Evolutionary conservation across 225 moss, liverwort and hornwort genomes (phyloP).

Genomic region (Polytrichum formosum): DNA sequence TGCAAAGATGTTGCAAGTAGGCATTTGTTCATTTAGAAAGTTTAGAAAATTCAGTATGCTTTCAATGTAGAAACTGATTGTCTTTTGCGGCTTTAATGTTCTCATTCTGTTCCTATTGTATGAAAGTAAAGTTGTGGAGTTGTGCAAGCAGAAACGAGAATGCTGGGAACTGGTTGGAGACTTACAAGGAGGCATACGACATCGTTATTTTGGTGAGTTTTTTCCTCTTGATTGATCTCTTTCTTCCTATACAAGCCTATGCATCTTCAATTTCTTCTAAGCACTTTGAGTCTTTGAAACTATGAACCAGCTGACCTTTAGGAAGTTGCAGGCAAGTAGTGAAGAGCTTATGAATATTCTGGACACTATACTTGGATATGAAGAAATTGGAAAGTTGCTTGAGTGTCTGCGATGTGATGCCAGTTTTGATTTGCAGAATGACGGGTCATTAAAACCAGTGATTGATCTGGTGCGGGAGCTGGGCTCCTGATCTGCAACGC

Average conservation of each 20-base stretch:
- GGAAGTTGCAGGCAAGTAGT: not conserved
- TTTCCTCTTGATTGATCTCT: not conserved
- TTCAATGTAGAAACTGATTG: not conserved
- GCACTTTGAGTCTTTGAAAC: not conserved
- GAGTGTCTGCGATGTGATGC: not conserved
- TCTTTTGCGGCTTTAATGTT: not conserved
- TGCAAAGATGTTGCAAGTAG: too few species aligned
- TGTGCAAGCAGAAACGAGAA: conserved; percentile 57
- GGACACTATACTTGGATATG: not conserved
- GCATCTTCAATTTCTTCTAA: not conserved
- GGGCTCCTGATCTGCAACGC: conserved; percentile 21
- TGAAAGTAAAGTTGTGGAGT: not conserved
- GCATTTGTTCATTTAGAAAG: too few species aligned
- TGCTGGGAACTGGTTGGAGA: conserved; percentile 64
- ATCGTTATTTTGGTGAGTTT: conserved; percentile 61
- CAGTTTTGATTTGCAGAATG: conserved; percentile 40
- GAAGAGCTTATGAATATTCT: not conserved
- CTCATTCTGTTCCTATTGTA: not conserved
- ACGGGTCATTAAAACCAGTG: conserved; percentile 52
- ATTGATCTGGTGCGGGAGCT: conserved; percentile 57
- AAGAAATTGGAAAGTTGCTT: not conserved
- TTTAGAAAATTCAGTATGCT: not conserved
- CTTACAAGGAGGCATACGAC: conserved; percentile 66
- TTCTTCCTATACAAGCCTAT: too few species aligned
- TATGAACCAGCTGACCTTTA: not conserved